These are phyloP conservation scores for Nannochloris sp. DNA, from an alignment of 139 green algal species.

Conservation along the genomic window DNA sequence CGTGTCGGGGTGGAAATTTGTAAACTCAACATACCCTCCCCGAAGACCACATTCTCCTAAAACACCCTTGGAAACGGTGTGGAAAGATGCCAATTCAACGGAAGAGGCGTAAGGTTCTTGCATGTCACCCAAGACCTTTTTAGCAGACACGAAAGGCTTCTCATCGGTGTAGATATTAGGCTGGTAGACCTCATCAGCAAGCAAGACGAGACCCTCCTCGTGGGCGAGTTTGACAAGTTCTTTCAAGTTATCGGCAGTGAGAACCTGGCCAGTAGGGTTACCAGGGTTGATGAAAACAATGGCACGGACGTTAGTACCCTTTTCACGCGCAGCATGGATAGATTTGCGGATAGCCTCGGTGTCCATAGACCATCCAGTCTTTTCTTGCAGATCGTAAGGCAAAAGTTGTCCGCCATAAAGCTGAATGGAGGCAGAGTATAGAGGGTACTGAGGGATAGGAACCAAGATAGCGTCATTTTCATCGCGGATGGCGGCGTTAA, in stretches of 20 bases:
- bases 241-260: conserved; percentile 65
- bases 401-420: conserved; percentile 82
- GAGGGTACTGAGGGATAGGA: conserved; percentile 84
- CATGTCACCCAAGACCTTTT: conserved; percentile 74
- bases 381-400: conserved; percentile 87
- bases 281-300: conserved; percentile 97
- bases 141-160: conserved; percentile 70
- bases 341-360: conserved; percentile 39
- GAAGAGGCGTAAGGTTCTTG: conserved; percentile 39
- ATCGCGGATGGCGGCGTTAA: conserved; percentile 60
- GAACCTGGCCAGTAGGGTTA: conserved; percentile 89
- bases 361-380: conserved; percentile 70
- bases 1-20: conserved; percentile 60
- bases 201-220: conserved; percentile 74
- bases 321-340: conserved; percentile 16
- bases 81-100: conserved; percentile 76
- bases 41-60: conserved; percentile 72
- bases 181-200: conserved; percentile 95
- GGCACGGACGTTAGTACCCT: conserved; percentile 46
- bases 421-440: conserved; percentile 73
- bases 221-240: conserved; percentile 87
- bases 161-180: conserved; percentile 52
- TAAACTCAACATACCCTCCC: conserved; percentile 89
- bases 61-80: conserved; percentile 77
- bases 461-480: conserved; percentile 63